Evolutionary conservation across 2,329 filamentous ascomycete genomes (phyloP).

Genomic region (Fusarium subglutinans): DNA sequence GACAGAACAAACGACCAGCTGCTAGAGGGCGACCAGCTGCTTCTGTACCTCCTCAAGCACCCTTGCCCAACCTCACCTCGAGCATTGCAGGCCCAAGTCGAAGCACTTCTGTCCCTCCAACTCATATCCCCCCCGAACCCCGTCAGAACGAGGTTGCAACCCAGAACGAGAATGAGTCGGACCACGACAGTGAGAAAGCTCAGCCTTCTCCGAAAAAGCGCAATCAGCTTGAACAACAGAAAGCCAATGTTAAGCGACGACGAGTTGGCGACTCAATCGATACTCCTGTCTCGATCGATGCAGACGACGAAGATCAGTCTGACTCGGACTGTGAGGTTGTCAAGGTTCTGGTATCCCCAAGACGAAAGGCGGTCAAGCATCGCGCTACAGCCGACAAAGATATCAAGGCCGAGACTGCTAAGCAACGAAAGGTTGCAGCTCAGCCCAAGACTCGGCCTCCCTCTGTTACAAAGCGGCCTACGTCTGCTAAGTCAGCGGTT

Average conservation of each 20-base stretch:
- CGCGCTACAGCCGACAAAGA: not conserved
- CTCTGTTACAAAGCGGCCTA: not conserved
- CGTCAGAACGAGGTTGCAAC: not conserved
- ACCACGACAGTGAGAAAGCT: constrained; percentile 33
- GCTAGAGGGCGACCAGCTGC: not conserved
- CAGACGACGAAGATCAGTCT: not conserved
- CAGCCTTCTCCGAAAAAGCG: constrained; percentile 17
- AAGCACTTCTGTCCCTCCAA: not conserved
- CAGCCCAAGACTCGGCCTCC: not conserved
- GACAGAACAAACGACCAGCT: not conserved
- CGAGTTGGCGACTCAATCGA: not conserved
- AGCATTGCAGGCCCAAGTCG: not conserved
- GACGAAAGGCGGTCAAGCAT: not conserved
- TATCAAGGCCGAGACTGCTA: not conserved
- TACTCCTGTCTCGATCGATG: not conserved
- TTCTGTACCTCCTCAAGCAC: not conserved
- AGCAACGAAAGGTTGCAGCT: not conserved
- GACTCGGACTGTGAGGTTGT: constrained; percentile 17
- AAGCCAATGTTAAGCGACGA: constrained; percentile 22
- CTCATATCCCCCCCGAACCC: not conserved
- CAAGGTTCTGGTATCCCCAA: constrained; percentile 1
- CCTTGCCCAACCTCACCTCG: not conserved
- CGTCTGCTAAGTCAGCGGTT: not conserved
- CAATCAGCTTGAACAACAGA: not conserved
- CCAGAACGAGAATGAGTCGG: constrained; percentile 12